Conservation (phyloP, 768 basidiomycete species). For the Lactarius pseudohatsudake region DNA sequence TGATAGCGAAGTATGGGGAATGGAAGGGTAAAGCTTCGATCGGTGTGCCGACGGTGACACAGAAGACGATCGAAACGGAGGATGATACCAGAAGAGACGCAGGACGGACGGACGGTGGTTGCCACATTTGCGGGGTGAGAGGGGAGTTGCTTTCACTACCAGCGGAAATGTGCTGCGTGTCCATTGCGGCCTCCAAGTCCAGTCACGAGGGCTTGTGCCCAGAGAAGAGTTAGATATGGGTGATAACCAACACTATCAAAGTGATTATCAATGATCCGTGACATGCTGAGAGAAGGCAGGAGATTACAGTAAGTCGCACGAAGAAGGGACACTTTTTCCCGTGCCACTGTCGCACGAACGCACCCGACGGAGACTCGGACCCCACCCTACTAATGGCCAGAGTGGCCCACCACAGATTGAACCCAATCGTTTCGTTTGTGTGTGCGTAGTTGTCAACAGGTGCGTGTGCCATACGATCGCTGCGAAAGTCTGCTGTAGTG, state of each 20-base stretch:
- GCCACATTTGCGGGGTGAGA: neutral
- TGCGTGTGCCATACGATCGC: neutral
- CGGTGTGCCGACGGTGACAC: neutral
- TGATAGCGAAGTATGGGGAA: neutral
- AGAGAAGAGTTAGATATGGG: no score
- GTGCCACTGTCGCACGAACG: neutral
- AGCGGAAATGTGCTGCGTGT: neutral
- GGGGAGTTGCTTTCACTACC: neutral
- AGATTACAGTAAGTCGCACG: no score
- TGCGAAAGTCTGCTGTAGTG: neutral
- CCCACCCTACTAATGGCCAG: neutral
- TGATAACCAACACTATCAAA: no score
- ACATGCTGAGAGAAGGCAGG: no score
- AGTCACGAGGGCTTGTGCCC: no score
- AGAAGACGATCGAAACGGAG: neutral
- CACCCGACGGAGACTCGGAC: no score
- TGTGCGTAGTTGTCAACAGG: conserved; percentile 4
- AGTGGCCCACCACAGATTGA: neutral
- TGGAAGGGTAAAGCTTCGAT: neutral
- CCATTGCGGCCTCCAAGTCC: no score
- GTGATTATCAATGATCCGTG: no score
- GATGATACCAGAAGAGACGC: neutral
- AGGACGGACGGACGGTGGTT: neutral
- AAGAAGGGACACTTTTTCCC: no score
- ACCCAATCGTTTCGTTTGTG: conserved; percentile 8